Evolutionary conservation across 2,329 filamentous ascomycete genomes (phyloP).

Genomic region (Phyllosticta ampelicida): DNA sequence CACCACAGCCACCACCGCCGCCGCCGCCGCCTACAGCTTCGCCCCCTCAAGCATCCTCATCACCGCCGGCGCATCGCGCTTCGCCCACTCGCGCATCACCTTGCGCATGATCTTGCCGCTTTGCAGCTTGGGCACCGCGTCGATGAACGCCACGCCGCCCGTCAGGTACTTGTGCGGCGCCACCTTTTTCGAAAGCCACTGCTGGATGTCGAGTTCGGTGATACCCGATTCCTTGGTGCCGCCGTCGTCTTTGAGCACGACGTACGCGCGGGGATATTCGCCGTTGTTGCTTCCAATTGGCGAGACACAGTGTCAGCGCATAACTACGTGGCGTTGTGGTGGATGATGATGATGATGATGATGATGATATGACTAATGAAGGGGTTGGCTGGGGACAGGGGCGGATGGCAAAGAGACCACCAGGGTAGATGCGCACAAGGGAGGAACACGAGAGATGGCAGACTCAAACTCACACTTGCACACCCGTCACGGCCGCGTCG

Average conservation of each 20-base stretch:
- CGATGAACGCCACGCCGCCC: slow-evolving; percentile 59
- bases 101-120: slow-evolving; percentile 51
- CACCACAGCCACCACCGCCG: too few species aligned
- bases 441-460: neutral
- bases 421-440: too few species aligned
- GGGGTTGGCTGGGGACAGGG: too few species aligned
- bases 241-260: slow-evolving; percentile 39
- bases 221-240: slow-evolving; percentile 24
- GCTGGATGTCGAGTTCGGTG: slow-evolving; percentile 44
- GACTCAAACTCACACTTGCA: slow-evolving; percentile 36
- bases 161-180: slow-evolving; percentile 56
- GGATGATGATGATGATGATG: neutral
- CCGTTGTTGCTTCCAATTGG: neutral
- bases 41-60: slow-evolving; percentile 16
- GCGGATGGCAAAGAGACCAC: too few species aligned
- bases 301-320: too few species aligned
- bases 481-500: slow-evolving; percentile 59
- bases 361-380: too few species aligned
- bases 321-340: too few species aligned
- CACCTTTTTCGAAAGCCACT: slow-evolving; percentile 55
- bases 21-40: slow-evolving; percentile 16
- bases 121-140: slow-evolving; percentile 50
- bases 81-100: slow-evolving; percentile 48
- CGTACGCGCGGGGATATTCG: slow-evolving; percentile 41
- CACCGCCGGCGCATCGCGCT: slow-evolving; percentile 37